These are phyloP conservation scores for Talaromyces stipitatus DNA, from an alignment of 495 filamentous ascomycete genomes.

Conservation along the genomic window DNA sequence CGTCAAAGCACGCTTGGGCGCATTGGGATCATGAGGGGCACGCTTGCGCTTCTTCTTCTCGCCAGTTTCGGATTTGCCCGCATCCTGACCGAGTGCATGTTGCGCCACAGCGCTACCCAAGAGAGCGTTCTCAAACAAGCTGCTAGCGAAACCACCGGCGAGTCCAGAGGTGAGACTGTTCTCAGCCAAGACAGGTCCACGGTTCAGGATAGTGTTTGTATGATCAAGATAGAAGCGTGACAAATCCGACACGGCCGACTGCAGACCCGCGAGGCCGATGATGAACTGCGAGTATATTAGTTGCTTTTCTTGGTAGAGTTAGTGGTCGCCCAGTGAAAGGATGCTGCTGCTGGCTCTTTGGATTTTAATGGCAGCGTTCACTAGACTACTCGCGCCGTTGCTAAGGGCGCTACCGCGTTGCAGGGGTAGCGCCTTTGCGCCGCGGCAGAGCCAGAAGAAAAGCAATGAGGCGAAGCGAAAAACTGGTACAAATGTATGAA, in stretches of 20 bases:
- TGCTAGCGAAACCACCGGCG: conserved; percentile 39
- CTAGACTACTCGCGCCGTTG: not conserved
- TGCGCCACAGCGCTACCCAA: conserved; percentile 27
- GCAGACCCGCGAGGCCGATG: conserved; percentile 62
- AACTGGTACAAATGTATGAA: not conserved
- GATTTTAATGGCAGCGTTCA: conserved; percentile 4
- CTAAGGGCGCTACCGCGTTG: not conserved
- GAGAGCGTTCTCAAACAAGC: conserved; percentile 34
- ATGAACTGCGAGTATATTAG: conserved; percentile 52
- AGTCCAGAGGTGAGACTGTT: conserved; percentile 37
- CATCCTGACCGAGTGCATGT: conserved; percentile 28
- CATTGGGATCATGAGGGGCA: conserved; percentile 76
- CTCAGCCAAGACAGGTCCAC: conserved; percentile 46
- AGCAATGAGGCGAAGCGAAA: not conserved
- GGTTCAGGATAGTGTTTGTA: conserved; percentile 67
- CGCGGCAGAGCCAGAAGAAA: conserved; percentile 7
- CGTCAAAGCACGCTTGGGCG: conserved; percentile 86
- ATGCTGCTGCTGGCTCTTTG: conserved; percentile 8
- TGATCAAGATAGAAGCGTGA: conserved; percentile 75
- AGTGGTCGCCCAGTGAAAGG: not conserved
- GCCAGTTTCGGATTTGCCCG: conserved; percentile 52
- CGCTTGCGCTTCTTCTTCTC: conserved; percentile 81
- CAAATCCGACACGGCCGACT: conserved; percentile 63
- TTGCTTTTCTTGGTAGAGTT: not conserved
- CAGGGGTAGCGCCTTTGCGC: conserved; percentile 4